Evolutionary conservation across 139 green algal genomes (phyloP).

Genomic region (Tetradesmus obliquus): DNA sequence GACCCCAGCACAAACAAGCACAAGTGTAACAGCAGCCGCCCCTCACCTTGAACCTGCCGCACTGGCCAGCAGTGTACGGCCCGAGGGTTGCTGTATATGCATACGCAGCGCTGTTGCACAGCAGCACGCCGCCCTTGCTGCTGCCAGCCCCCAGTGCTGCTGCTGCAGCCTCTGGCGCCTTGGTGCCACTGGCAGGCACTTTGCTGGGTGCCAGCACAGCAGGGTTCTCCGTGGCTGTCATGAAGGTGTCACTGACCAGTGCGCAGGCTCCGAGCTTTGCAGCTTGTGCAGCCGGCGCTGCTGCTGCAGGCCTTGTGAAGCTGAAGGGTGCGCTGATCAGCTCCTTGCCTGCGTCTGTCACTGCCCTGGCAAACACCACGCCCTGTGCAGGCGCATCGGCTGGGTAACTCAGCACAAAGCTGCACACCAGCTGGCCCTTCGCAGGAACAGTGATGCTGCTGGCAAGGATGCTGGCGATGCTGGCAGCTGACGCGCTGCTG

Average conservation of each 20-base stretch:
- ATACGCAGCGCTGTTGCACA: slow-evolving; percentile 14
- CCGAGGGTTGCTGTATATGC: slow-evolving; percentile 9
- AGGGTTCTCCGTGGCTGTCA: neutral
- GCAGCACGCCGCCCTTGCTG: slow-evolving; percentile 5
- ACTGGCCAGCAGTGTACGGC: neutral
- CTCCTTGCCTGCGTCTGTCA: neutral
- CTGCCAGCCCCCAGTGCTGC: neutral
- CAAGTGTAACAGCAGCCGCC: too few species aligned
- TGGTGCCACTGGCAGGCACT: slow-evolving; percentile 17
- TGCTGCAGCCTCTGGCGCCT: slow-evolving; percentile 30
- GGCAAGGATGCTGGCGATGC: neutral
- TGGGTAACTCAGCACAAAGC: slow-evolving; percentile 1
- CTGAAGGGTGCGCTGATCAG: neutral
- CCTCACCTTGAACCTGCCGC: slow-evolving; percentile 18
- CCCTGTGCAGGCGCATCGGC: neutral
- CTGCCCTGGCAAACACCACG: slow-evolving; percentile 7
- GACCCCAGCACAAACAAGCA: neutral
- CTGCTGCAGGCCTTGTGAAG: neutral
- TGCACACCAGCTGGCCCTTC: slow-evolving; percentile 14
- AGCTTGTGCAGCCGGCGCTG: neutral
- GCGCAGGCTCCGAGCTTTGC: slow-evolving; percentile 24
- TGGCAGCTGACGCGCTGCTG: slow-evolving; percentile 15
- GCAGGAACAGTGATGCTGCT: slow-evolving; percentile 7
- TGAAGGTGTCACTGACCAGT: slow-evolving; percentile 37
- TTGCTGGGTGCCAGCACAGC: neutral